Conservation (phyloP, 2,329 filamentous ascomycete genomes). For the Myriosclerotinia duriaeana region DNA sequence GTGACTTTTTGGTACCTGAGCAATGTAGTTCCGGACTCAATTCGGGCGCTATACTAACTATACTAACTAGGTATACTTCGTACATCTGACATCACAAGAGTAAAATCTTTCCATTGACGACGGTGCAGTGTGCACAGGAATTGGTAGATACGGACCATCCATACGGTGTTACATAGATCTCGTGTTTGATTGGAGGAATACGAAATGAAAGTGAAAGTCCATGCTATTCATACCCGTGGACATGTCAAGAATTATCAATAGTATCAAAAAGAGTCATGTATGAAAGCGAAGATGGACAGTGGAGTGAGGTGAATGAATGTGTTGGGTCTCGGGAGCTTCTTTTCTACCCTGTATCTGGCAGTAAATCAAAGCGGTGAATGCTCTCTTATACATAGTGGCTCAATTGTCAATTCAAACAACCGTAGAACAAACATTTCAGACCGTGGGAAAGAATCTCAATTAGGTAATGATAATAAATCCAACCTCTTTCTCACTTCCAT, state of each 20-base stretch:
- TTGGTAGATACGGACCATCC: too few species aligned
- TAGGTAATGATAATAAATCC: background rate
- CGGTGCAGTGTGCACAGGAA: too few species aligned
- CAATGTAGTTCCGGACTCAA: slow-evolving; percentile 20
- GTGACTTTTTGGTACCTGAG: slow-evolving; percentile 3
- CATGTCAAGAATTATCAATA: background rate
- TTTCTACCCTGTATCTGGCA: background rate
- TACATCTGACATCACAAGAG: slow-evolving; percentile 16
- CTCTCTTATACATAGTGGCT: too few species aligned
- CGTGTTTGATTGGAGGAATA: background rate
- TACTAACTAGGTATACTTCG: too few species aligned
- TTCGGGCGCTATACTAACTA: slow-evolving; percentile 10
- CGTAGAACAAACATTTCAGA: background rate
- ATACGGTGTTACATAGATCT: background rate
- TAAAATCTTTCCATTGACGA: background rate
- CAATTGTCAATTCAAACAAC: background rate
- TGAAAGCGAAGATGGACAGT: background rate
- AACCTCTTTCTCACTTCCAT: background rate
- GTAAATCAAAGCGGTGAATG: slow-evolving; percentile 7
- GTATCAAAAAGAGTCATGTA: background rate
- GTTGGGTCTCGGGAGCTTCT: background rate
- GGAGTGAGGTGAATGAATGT: too few species aligned
- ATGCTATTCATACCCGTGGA: too few species aligned
- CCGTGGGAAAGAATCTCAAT: background rate
- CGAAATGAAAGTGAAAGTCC: background rate